phyloP scores from a whole-genome alignment of 257 asterid genomes.

The Gynochthodes officinalis region DNA sequence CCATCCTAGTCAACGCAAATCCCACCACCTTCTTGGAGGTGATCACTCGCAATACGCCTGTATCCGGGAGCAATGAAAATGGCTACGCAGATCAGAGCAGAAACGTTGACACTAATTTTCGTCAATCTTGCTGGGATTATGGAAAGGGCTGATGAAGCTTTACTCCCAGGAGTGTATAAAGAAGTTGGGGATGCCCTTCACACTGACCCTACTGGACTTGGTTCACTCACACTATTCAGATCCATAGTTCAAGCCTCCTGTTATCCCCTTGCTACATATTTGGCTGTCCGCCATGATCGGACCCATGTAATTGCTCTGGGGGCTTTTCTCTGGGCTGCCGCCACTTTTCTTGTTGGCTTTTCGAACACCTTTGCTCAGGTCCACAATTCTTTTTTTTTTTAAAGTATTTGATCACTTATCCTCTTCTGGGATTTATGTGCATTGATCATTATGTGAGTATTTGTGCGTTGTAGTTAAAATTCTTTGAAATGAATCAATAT shows the following conservation, averaged over 20 bases:
- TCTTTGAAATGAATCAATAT: not conserved
- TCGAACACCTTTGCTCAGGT: constrained; percentile 77
- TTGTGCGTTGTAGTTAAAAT: not conserved
- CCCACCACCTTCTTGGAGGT: not conserved
- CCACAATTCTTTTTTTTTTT: too few species aligned
- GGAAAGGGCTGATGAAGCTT: constrained; percentile 85
- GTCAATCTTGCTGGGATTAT: constrained; percentile 81
- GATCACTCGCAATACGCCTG: not conserved
- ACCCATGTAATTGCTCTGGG: constrained; percentile 69
- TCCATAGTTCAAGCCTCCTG: constrained; percentile 78
- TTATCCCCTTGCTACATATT: constrained; percentile 84
- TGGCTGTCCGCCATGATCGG: constrained; percentile 71
- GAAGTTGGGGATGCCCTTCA: constrained; percentile 83
- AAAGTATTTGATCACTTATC: not conserved
- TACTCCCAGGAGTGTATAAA: constrained; percentile 80
- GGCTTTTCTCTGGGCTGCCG: constrained; percentile 91
- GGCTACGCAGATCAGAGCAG: constrained; percentile 40
- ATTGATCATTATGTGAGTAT: not conserved
- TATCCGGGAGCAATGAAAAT: not conserved
- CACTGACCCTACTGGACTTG: constrained; percentile 83
- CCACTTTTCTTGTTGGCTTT: constrained; percentile 42
- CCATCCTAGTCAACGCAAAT: not conserved
- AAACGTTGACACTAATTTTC: constrained; percentile 52
- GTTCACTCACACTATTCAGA: constrained; percentile 68
- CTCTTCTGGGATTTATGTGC: not conserved